Percentiles rank a stretch among this genome's conserved stretches.
These are phyloP conservation scores for Danielia reshetovae DNA, from an alignment of 805 yeast species.

Conservation along the genomic window DNA sequence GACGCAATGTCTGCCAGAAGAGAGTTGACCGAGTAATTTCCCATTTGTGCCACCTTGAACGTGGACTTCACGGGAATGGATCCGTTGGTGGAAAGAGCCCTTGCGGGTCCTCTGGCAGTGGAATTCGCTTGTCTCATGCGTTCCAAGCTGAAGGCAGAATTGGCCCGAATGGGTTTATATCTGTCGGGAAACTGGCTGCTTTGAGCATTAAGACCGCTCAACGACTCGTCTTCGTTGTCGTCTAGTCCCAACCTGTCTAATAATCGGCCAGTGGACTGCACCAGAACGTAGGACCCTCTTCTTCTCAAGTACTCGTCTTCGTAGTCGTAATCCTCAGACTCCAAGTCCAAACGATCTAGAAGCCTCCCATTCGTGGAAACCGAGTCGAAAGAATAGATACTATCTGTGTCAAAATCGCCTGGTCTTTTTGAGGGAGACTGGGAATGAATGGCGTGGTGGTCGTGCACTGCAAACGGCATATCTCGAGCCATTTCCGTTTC, in stretches of 20 bases:
- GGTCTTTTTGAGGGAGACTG: background rate
- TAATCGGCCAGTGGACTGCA: slow-evolving; percentile 13
- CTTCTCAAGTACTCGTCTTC: slow-evolving; percentile 11
- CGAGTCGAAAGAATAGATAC: slow-evolving; percentile 42
- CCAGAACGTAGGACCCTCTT: slow-evolving; percentile 14
- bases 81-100: slow-evolving; percentile 7
- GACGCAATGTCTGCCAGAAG: slow-evolving; percentile 20
- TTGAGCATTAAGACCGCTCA: background rate
- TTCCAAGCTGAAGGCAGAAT: slow-evolving; percentile 14
- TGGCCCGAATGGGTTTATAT: slow-evolving; percentile 12
- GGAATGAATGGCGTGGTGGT: background rate
- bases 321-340: slow-evolving; percentile 13
- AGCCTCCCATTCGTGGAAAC: slow-evolving; percentile 41
- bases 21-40: slow-evolving; percentile 23
- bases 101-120: slow-evolving; percentile 1
- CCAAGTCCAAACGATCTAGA: slow-evolving; percentile 25
- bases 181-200: no score
- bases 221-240: slow-evolving; percentile 15
- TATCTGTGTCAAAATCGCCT: slow-evolving; percentile 24
- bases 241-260: slow-evolving; percentile 27
- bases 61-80: slow-evolving; percentile 9
- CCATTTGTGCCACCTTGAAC: slow-evolving; percentile 14
- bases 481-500: slow-evolving; percentile 15
- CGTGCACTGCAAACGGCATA: background rate
- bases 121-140: slow-evolving; percentile 11